phyloP scores from a whole-genome alignment of 192 early-diverging fungal genomes.

The Coemansia sp. region DNA sequence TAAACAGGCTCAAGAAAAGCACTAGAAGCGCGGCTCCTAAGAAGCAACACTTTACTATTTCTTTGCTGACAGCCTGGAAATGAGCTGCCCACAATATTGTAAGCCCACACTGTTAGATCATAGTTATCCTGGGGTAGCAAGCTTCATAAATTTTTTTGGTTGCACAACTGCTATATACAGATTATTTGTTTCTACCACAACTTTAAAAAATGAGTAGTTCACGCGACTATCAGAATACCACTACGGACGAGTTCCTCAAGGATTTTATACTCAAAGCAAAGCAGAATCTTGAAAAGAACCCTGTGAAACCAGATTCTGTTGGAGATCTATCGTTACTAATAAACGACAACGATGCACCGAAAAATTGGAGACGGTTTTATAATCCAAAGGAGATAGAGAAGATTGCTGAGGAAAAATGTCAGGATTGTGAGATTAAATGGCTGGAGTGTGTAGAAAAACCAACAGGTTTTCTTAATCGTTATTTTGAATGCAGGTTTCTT shows the following conservation, averaged over 20 bases:
- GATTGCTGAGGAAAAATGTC: conserved; percentile 39
- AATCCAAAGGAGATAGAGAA: conserved; percentile 33
- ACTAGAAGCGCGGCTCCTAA: too few relatives aligned
- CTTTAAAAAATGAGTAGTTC: conserved; percentile 7
- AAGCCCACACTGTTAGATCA: background rate
- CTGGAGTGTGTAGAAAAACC: conserved; percentile 31
- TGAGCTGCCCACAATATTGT: background rate
- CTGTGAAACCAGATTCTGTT: conserved; percentile 25
- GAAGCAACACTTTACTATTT: too few relatives aligned
- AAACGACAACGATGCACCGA: conserved; percentile 31
- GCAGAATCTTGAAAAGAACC: conserved; percentile 19
- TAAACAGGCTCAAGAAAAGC: too few relatives aligned
- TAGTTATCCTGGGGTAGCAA: background rate
- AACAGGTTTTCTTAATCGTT: conserved; percentile 10
- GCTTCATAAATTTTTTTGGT: background rate
- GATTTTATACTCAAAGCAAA: conserved; percentile 38
- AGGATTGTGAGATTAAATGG: conserved; percentile 39
- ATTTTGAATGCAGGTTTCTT: conserved; percentile 27
- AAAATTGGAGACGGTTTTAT: conserved; percentile 32
- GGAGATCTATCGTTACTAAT: conserved; percentile 19
- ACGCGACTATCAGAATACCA: conserved; percentile 4
- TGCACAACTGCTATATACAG: background rate
- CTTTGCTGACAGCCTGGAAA: background rate
- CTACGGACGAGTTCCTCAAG: conserved; percentile 38
- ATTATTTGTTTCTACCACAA: background rate